Evolutionary conservation across 73 alveolate genomes (phyloP).

Genomic region (Paramecium bursaria): DNA sequence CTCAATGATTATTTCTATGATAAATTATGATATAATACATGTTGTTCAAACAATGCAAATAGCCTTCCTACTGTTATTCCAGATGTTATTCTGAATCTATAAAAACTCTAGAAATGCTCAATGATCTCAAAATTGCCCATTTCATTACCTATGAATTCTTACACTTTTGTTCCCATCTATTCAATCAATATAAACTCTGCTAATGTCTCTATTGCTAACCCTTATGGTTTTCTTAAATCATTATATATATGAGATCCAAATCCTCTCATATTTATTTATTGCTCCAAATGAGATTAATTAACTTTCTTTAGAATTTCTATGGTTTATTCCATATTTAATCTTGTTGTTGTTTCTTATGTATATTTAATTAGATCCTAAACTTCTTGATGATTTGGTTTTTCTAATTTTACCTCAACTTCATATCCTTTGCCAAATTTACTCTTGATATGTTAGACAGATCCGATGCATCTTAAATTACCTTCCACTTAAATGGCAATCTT

Average conservation of each 20-base stretch:
- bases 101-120: slow-evolving; percentile 79
- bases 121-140: slow-evolving; percentile 71
- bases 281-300: neutral
- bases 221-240: slow-evolving; percentile 60
- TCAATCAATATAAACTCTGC: slow-evolving; percentile 72
- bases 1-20: slow-evolving; percentile 74
- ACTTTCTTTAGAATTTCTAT: slow-evolving; percentile 22
- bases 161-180: slow-evolving; percentile 72
- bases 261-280: neutral
- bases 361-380: slow-evolving; percentile 36
- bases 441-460: slow-evolving; percentile 87
- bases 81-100: slow-evolving; percentile 77
- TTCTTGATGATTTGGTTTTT: slow-evolving; percentile 65
- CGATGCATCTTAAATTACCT: slow-evolving; percentile 91
- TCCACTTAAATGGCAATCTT: slow-evolving; percentile 93
- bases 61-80: slow-evolving; percentile 73
- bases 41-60: slow-evolving; percentile 79
- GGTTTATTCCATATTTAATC: neutral
- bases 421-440: slow-evolving; percentile 91
- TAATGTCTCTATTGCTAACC: slow-evolving; percentile 66
- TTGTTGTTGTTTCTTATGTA: neutral
- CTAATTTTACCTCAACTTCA: slow-evolving; percentile 83
- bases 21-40: too few species aligned
- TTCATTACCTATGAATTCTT: slow-evolving; percentile 64
- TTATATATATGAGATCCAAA: slow-evolving; percentile 59